Evolutionary conservation across 2,329 filamentous ascomycete genomes (phyloP), one percentile per base, ranked within the genome.

Genomic region (Penicillium sp.): DNA sequence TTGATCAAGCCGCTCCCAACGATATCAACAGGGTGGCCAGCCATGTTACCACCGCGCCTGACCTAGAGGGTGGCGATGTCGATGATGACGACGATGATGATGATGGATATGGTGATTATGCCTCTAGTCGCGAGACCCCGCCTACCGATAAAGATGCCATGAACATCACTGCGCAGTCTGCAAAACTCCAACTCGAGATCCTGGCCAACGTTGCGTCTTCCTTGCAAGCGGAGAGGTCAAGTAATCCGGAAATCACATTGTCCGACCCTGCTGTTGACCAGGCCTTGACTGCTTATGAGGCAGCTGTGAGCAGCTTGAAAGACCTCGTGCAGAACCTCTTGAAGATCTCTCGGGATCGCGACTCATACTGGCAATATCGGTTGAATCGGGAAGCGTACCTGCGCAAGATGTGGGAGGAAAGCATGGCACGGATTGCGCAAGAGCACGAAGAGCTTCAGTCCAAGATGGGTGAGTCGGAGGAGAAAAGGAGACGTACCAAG

Each of bases 321-420:
- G 89, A 88, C 1, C 85, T 98, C 8, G 85, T 98, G 61, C 90
- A 91, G 21, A 93, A 97, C 74, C 83, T 99, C 8, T 83, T 97
- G 51, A 92, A 93, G 55, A 98, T 99, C 71, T 94, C 93, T 8
- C 90, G 91, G 70, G 95, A 99, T 73, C 90, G 96, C 56, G 95
- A 99, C 77, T 89, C 92, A 0, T 97, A 96, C 75, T 99, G 95
- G 95, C 94, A 98, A 76, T 96, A 96, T 74, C 89, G 93, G 15
- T 83, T 99, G 46, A 93, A 97, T 69, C 90, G 93, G 58, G 95
- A 99, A 79, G 89, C 90, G 48, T 92, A 97, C 74, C 90, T 98
- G 79, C 88, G 95, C 44, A 90, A 91, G 63, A 91, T 99, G 88
- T 99, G 95, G 95, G 95, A 99, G 78, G 95, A 99, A 72, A 98